Conservation (phyloP, 2,329 filamentous ascomycete species). For the Dothidotthia symphoricarpi region DNA sequence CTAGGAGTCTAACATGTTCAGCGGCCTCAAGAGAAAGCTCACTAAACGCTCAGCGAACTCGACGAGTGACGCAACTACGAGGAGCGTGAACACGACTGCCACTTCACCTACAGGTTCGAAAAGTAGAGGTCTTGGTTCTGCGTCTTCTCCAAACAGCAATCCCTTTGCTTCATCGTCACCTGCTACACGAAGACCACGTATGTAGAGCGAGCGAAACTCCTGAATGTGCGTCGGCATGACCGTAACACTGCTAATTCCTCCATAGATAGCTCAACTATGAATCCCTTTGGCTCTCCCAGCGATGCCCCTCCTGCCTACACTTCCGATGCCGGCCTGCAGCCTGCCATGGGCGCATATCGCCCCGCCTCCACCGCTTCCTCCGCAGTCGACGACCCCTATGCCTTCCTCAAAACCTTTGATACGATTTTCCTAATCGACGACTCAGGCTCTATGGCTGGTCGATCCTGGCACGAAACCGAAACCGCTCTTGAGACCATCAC, state of each 20-base stretch:
- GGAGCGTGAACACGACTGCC: too few species aligned
- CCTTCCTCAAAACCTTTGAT: slow-evolving; percentile 77
- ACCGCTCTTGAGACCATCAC: slow-evolving; percentile 70
- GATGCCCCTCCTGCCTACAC: slow-evolving; percentile 48
- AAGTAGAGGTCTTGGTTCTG: slow-evolving; percentile 17
- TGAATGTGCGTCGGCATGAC: neutral
- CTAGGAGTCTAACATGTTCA: slow-evolving; percentile 14
- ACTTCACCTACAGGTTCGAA: slow-evolving; percentile 5
- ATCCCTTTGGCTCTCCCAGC: slow-evolving; percentile 25
- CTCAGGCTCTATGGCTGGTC: slow-evolving; percentile 78
- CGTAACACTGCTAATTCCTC: slow-evolving; percentile 3
- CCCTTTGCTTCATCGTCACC: slow-evolving; percentile 26
- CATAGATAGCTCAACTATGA: slow-evolving; percentile 29
- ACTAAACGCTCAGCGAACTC: slow-evolving; percentile 18
- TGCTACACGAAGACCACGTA: slow-evolving; percentile 43
- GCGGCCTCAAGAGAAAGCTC: slow-evolving; percentile 28
- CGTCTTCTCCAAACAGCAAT: slow-evolving; percentile 15
- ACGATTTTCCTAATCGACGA: slow-evolving; percentile 91
- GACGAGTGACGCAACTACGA: slow-evolving; percentile 3
- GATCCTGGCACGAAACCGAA: slow-evolving; percentile 72
- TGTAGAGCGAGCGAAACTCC: slow-evolving; percentile 8
- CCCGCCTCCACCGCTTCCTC: slow-evolving; percentile 13
- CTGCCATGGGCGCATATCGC: slow-evolving; percentile 1
- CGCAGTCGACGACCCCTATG: slow-evolving; percentile 63
- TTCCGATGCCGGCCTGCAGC: slow-evolving; percentile 21